Base-by-base conservation (phyloP, 768 basidiomycete genomes). In the Leccinum pellstonianum region DNA sequence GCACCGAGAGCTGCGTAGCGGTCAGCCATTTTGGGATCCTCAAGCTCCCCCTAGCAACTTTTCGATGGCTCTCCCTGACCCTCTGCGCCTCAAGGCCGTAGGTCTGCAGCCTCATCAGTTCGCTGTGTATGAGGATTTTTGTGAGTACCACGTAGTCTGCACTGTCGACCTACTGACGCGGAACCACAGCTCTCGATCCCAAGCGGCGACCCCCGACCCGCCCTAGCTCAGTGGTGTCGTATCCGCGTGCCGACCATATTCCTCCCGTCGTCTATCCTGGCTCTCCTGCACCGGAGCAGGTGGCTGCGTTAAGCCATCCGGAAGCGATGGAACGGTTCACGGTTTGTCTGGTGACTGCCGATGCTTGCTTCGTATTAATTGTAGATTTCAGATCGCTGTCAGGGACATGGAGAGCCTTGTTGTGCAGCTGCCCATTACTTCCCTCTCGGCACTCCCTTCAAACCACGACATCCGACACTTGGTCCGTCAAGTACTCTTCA, bases 41-140 rank as follows among this genome's bases (percentile, higher is more conserved):
- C 79, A 84, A 35, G 88, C 90, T 62, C 83, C 81, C 59, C 85
- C 78, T 15, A 83, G 90, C 8, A 87, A 82, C 60, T 90, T 92
- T 67, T 82, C 86, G 5, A 75, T 81, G 3, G 83, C 78, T 55
- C 81, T 99, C 47, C 97, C 97, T 4, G 95, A 98, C 65, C 87
- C 91, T 27, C 78, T 99, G 52, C 86, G 95, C 38, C 84, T 98
- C 72, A 90, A 91, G 68, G 79, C 86, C 11, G 85, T 80, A 48
- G 97, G 97, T 41, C 77, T 99, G 10, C 88, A 92, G 62, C 78
- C 83, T 19, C 84, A 87, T 64, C 97, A 99, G 73, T 76, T 87
- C 37, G 83, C 85, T 51, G 94, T 99, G 11, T 99, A 99, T 75
- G 95, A 98, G 66, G 97, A 99, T 70, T 98, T 99, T 64, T 88